A percentile compares a stretch with the other conserved stretches of the same genome.
phyloP scores from a whole-genome alignment of 2,329 filamentous ascomycete genomes.

The Colletotrichum coccodes region DNA sequence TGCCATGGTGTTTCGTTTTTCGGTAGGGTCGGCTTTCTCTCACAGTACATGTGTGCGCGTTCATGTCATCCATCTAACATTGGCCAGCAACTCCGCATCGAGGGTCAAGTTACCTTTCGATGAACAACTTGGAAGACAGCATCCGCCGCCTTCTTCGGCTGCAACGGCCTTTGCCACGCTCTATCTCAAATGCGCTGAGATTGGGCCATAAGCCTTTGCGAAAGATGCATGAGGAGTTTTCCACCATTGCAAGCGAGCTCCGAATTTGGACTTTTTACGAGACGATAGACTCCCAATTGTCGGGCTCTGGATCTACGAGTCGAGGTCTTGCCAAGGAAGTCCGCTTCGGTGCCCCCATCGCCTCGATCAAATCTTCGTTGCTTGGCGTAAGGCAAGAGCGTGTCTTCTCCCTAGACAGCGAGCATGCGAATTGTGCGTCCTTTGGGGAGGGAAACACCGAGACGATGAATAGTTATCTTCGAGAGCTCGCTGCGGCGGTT shows the following conservation, averaged over 20 bases:
- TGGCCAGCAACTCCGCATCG: constrained; percentile 66
- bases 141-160: constrained; percentile 64
- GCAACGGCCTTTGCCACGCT: constrained; percentile 58
- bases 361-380: constrained; percentile 65
- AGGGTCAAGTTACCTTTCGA: constrained; percentile 71
- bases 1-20: constrained; percentile 72
- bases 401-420: constrained; percentile 63
- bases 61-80: constrained; percentile 27
- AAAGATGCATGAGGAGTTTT: constrained; percentile 64
- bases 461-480: constrained; percentile 49
- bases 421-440: constrained; percentile 64
- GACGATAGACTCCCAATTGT: constrained; percentile 68
- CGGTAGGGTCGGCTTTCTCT: constrained; percentile 47
- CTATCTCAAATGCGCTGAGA: constrained; percentile 60
- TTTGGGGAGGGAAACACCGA: constrained; percentile 61
- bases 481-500: constrained; percentile 48
- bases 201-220: constrained; percentile 61
- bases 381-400: constrained; percentile 62
- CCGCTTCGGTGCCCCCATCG: constrained; percentile 68
- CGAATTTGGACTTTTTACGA: constrained; percentile 73
- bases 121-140: constrained; percentile 63
- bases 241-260: constrained; percentile 65
- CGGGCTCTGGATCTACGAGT: constrained; percentile 49
- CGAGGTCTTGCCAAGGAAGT: constrained; percentile 52
- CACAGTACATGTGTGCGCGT: neutral